A percentile compares a stretch with the other conserved stretches of the same genome.
Conservation (phyloP, 192 early-diverging fungal genomes). For the Mortierella antarctica region DNA sequence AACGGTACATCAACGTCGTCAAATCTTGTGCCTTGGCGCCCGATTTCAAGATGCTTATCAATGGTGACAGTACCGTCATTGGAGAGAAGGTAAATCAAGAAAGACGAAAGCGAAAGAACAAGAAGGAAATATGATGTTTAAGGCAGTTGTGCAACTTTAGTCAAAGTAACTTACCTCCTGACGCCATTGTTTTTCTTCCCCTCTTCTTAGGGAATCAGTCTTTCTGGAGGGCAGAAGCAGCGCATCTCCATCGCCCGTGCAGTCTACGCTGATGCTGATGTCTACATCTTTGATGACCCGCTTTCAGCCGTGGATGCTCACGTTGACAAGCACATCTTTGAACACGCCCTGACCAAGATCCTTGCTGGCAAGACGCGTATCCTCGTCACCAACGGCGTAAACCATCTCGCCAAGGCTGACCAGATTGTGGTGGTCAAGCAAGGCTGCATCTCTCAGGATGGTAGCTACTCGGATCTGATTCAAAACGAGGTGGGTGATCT, state of each 20-base stretch:
- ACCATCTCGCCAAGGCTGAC: slow-evolving; percentile 75
- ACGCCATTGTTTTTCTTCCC: background rate
- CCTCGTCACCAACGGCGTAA: slow-evolving; percentile 82
- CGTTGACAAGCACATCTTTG: slow-evolving; percentile 64
- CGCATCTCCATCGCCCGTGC: slow-evolving; percentile 74
- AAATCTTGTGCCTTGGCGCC: slow-evolving; percentile 83
- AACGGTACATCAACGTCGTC: slow-evolving; percentile 67
- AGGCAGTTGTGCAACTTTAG: background rate
- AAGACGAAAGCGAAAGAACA: background rate
- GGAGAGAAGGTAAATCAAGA: slow-evolving; percentile 70
- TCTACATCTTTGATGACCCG: slow-evolving; percentile 62
- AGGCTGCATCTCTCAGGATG: slow-evolving; percentile 74
- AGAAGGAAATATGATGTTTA: background rate
- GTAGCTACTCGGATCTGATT: slow-evolving; percentile 73
- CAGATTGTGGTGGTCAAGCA: slow-evolving; percentile 76
- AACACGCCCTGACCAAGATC: slow-evolving; percentile 47
- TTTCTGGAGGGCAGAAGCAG: slow-evolving; percentile 93
- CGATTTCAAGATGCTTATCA: slow-evolving; percentile 87
- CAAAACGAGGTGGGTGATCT: slow-evolving; percentile 62
- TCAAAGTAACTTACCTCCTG: background rate
- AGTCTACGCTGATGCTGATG: slow-evolving; percentile 88
- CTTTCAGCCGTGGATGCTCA: slow-evolving; percentile 73
- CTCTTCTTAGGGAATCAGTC: slow-evolving; percentile 73
- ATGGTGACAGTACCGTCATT: slow-evolving; percentile 92
- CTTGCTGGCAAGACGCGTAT: slow-evolving; percentile 80